These are phyloP conservation scores for Peronospora farinosa DNA, from an alignment of 352 stramenopile species.

Conservation along the genomic window DNA sequence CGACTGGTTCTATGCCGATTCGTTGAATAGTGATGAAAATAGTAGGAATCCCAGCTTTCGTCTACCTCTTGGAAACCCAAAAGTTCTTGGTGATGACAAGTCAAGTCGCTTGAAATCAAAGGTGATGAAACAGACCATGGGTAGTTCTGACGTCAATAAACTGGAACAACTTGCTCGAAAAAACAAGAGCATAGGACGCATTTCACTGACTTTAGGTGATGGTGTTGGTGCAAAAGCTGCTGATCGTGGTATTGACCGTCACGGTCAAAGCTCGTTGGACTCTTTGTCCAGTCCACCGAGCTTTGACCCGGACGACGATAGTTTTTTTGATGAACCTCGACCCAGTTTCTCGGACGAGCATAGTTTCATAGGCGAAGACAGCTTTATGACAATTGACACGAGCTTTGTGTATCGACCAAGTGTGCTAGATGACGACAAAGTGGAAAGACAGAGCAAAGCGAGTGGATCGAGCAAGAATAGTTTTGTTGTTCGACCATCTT, in stretches of 20 bases:
- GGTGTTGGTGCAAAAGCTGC: not conserved
- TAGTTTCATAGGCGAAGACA: slow-evolving; percentile 19
- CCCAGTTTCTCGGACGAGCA: slow-evolving; percentile 25
- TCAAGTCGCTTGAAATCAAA: slow-evolving; percentile 8
- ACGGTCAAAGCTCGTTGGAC: too few relatives aligned
- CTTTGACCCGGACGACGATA: slow-evolving; percentile 14
- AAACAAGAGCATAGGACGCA: too few relatives aligned
- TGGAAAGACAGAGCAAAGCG: slow-evolving; percentile 1
- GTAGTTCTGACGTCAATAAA: not conserved
- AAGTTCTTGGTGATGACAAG: slow-evolving; percentile 2
- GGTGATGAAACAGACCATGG: slow-evolving; percentile 5
- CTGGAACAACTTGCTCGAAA: too few relatives aligned
- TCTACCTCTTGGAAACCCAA: slow-evolving; percentile 12
- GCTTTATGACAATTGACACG: slow-evolving; percentile 16
- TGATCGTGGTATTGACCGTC: not conserved
- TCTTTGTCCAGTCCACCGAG: slow-evolving; percentile 19
- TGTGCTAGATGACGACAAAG: slow-evolving; percentile 14
- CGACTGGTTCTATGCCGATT: slow-evolving; percentile 38
- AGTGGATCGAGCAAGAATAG: not conserved
- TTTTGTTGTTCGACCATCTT: too few relatives aligned
- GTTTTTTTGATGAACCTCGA: slow-evolving; percentile 15
- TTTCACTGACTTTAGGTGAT: too few relatives aligned
- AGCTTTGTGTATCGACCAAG: slow-evolving; percentile 26
- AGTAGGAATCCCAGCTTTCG: slow-evolving; percentile 16
- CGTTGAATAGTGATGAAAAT: slow-evolving; percentile 21